A percentile compares a stretch with the other conserved stretches of the same genome.
phyloP scores from a whole-genome alignment of 148 eudicot species.

The Selenicereus undatus region DNA sequence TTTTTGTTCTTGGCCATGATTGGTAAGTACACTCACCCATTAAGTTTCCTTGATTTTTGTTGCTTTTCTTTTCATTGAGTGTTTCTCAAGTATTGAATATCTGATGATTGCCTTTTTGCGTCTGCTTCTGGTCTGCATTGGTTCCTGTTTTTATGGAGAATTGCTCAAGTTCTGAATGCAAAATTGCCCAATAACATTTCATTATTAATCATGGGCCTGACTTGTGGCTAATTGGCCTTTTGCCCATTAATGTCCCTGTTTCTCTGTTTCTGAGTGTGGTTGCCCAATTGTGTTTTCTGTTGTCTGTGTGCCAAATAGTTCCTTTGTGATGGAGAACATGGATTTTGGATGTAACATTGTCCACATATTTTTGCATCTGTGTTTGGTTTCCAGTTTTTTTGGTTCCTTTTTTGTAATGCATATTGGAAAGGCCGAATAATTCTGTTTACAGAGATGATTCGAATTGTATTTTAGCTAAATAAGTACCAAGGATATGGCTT shows the following conservation, averaged over 20 bases:
- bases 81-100: neutral
- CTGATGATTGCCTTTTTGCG: neutral
- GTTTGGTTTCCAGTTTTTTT: neutral
- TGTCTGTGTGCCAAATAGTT: neutral
- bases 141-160: neutral
- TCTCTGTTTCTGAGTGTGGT: neutral
- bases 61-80: neutral
- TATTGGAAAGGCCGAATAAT: neutral
- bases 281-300: neutral
- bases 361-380: neutral
- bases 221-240: neutral
- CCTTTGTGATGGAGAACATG: neutral
- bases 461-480: neutral
- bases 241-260: neutral
- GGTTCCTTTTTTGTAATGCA: too few relatives aligned
- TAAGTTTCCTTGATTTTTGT: neutral
- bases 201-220: too few relatives aligned
- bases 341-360: neutral
- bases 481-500: neutral
- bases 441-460: neutral
- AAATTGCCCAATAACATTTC: neutral
- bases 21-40: slow-evolving; percentile 34
- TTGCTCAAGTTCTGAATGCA: neutral
- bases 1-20: slow-evolving; percentile 88
- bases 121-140: neutral